phyloP scores from a whole-genome alignment of 2,329 filamentous ascomycete species.

The Plectosphaerella plurivora region DNA sequence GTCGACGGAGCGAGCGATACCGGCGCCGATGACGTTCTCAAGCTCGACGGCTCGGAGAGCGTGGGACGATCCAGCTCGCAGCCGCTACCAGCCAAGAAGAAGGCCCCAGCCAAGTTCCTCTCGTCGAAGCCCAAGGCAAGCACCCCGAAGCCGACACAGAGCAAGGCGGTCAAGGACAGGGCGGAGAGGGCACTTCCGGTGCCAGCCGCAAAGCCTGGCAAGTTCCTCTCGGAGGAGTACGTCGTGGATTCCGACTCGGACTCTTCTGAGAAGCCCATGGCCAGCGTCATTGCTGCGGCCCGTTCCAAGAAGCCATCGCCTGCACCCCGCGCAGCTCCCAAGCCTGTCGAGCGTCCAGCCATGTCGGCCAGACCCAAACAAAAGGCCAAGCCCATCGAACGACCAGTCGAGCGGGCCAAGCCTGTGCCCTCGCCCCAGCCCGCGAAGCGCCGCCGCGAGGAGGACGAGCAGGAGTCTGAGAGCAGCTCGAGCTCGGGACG shows the following conservation, averaged over 20 bases:
- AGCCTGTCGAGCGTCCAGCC: constrained; percentile 21
- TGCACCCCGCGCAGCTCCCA: constrained; percentile 16
- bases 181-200: no score
- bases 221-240: constrained; percentile 50
- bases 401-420: constrained; percentile 17
- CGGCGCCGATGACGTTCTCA: constrained; percentile 26
- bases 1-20: constrained; percentile 29
- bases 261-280: constrained; percentile 43
- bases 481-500: constrained; percentile 57
- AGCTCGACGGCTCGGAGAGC: constrained; percentile 33
- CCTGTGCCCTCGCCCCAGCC: constrained; percentile 24
- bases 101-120: constrained; percentile 51
- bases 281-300: constrained; percentile 25
- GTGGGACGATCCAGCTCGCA: constrained; percentile 49
- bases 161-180: constrained; percentile 35
- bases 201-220: constrained; percentile 21
- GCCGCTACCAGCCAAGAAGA: constrained; percentile 45
- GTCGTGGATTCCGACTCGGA: constrained; percentile 53
- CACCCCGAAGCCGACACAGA: constrained; percentile 25
- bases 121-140: constrained; percentile 23
- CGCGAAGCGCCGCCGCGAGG: constrained; percentile 48
- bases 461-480: constrained; percentile 44
- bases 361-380: constrained; percentile 24
- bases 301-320: constrained; percentile 21
- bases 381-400: constrained; percentile 27